Percentiles rank a stretch among this genome's conserved stretches.
Conservation (phyloP, 1,284 basidiomycete species). For the Inonotus hispidus region DNA sequence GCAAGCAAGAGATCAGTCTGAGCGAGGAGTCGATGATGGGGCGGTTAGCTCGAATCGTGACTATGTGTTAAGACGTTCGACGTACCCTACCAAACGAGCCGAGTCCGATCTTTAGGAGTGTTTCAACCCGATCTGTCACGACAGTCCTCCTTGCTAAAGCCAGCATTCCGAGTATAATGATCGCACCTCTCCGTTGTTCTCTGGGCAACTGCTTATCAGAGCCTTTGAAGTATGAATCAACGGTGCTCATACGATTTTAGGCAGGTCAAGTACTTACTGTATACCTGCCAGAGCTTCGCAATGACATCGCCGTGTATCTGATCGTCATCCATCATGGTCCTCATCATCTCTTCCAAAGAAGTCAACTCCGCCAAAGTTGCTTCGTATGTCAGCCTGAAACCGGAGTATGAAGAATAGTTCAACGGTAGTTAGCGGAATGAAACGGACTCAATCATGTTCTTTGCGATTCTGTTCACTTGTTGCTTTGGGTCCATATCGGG, state of each 20-base stretch:
- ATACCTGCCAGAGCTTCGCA: slow-evolving; percentile 92
- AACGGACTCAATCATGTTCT: slow-evolving; percentile 93
- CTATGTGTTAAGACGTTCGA: not conserved
- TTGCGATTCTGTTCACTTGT: slow-evolving; percentile 92
- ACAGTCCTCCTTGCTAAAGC: slow-evolving; percentile 82
- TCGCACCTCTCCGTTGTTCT: slow-evolving; percentile 85
- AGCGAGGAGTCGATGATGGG: not conserved
- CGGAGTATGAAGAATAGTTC: slow-evolving; percentile 5
- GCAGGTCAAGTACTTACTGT: slow-evolving; percentile 54
- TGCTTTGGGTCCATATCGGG: slow-evolving; percentile 70
- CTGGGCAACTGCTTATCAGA: slow-evolving; percentile 70
- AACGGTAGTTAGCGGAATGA: slow-evolving; percentile 1
- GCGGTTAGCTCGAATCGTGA: not conserved
- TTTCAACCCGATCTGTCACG: slow-evolving; percentile 84
- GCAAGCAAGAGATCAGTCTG: slow-evolving; percentile 87
- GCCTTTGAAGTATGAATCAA: slow-evolving; percentile 37
- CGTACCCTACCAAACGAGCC: slow-evolving; percentile 77
- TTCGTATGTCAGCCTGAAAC: slow-evolving; percentile 73
- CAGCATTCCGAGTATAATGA: slow-evolving; percentile 95
- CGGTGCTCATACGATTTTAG: not conserved
- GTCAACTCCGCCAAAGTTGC: slow-evolving; percentile 95
- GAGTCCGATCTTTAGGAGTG: slow-evolving; percentile 84
- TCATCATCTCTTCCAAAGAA: slow-evolving; percentile 93
- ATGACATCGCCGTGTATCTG: slow-evolving; percentile 84
- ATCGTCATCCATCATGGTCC: slow-evolving; percentile 87